phyloP scores from a whole-genome alignment of 2,329 filamentous ascomycete genomes.

The Trichoderma harzianum region DNA sequence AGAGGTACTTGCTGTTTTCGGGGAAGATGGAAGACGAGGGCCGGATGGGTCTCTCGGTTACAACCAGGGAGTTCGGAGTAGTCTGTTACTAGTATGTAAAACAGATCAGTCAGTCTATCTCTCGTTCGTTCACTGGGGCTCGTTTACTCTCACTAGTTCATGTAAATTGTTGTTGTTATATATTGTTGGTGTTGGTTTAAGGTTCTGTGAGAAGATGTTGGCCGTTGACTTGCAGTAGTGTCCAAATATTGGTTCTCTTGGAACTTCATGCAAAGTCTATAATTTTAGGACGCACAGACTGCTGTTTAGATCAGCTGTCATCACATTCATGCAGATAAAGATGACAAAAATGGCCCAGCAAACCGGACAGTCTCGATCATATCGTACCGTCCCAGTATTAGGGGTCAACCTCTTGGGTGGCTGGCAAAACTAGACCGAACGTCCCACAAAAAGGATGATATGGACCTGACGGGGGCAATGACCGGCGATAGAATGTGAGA shows the following conservation, averaged over 20 bases:
- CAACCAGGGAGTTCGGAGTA: background rate
- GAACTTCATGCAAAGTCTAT: background rate
- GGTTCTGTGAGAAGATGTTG: background rate
- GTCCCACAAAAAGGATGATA: background rate
- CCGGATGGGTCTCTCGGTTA: background rate
- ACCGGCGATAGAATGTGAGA: background rate
- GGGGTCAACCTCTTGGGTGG: background rate
- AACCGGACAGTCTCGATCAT: background rate
- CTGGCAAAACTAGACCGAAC: background rate
- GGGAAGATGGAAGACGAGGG: background rate
- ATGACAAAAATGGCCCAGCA: background rate
- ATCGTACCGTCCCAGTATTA: background rate
- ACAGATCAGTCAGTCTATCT: background rate
- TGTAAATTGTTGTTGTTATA: background rate
- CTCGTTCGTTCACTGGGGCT: background rate
- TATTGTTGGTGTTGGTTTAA: background rate
- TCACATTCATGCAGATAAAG: background rate
- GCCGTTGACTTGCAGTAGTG: background rate
- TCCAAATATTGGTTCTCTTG: background rate
- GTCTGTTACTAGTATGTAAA: background rate
- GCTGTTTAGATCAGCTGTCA: background rate
- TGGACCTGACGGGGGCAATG: background rate
- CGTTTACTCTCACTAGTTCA: no score
- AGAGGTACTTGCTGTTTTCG: background rate
- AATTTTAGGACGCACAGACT: background rate